Base-by-base conservation (phyloP, 1,139 yeast genomes). In the Taphrina pruni region DNA sequence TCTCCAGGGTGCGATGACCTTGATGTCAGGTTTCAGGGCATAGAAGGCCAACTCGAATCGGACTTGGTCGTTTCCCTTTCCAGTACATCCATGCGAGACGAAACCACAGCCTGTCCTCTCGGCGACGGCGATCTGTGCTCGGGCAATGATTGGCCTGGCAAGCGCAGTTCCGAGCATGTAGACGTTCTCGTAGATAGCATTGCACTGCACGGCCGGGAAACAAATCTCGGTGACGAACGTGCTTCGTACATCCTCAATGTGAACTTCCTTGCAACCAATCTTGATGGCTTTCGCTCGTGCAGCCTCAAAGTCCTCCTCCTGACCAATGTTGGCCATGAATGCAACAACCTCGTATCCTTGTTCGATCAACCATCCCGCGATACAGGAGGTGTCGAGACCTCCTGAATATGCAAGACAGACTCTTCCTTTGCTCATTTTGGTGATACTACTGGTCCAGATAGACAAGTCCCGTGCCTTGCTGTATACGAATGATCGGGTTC, bases 1-100 rank as follows among this genome's bases (percentile, higher is more conserved):
- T 86, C 99, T 90, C 99, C 99, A 94, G 79, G 99, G 99, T 65
- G 99, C 97, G 82, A 94, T 94, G 75, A 92, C 97, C 79, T 86
- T 84, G 76, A 94, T 97, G 78, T 93, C 98, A 62, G 99, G 99
- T 84, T 94, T 92, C 80, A 94, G 86, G 50, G 98, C 99, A 81
- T 94, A 94, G 85, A 93, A 94, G 11, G 96, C 89, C 75, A 94
- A 85, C 83, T 94, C 99, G 79, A 94, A 94, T 82, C 99, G 89
- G 74, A 94, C 98, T 84, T 94, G 99, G 81, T 94, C 99, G 80
- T 94, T 94, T 83, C 99, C 99, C 84, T 94, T 94, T 84, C 99
- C 99, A 75, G 99, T 94, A 83, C 99, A 94, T 73, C 99, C 99
- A 81, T 94, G 99, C 66, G 97, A 88, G 70, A 94, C 99, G 69